Evolutionary conservation across 2,329 filamentous ascomycete genomes (phyloP).

Genomic region (Talaromyces verruculosus): DNA sequence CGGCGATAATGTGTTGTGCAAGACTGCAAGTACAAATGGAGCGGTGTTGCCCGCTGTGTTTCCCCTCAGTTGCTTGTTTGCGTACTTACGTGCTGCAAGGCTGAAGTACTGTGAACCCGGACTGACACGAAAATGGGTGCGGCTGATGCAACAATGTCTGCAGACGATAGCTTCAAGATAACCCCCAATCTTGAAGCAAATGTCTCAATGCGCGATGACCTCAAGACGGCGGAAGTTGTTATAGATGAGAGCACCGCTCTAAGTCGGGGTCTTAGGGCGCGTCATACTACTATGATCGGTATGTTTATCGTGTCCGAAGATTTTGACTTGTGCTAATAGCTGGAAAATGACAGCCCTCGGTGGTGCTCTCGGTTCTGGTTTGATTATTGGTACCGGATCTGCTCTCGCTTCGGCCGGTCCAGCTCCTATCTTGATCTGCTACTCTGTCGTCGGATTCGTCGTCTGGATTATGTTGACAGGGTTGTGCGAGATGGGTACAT

Average conservation of each 20-base stretch:
- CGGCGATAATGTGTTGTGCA: not conserved
- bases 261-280: constrained; percentile 44
- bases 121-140: not conserved
- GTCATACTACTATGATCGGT: constrained; percentile 47
- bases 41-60: not conserved
- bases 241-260: constrained; percentile 35
- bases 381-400: constrained; percentile 45
- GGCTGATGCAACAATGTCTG: not conserved
- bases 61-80: not conserved
- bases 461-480: constrained; percentile 81
- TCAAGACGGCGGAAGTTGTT: constrained; percentile 21
- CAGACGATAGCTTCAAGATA: constrained; percentile 3
- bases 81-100: not conserved
- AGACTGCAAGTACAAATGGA: constrained; percentile 1
- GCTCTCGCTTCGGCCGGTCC: constrained; percentile 32
- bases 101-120: not conserved
- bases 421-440: constrained; percentile 45
- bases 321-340: not conserved
- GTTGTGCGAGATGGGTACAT: constrained; percentile 81
- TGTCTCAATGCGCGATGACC: constrained; percentile 20
- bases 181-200: constrained; percentile 5
- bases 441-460: constrained; percentile 50
- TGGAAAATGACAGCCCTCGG: constrained; percentile 36
- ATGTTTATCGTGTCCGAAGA: constrained; percentile 2
- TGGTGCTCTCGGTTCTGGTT: constrained; percentile 45